Base-by-base conservation (phyloP, 495 filamentous ascomycete genomes). In the Penicillium verhagenii region DNA sequence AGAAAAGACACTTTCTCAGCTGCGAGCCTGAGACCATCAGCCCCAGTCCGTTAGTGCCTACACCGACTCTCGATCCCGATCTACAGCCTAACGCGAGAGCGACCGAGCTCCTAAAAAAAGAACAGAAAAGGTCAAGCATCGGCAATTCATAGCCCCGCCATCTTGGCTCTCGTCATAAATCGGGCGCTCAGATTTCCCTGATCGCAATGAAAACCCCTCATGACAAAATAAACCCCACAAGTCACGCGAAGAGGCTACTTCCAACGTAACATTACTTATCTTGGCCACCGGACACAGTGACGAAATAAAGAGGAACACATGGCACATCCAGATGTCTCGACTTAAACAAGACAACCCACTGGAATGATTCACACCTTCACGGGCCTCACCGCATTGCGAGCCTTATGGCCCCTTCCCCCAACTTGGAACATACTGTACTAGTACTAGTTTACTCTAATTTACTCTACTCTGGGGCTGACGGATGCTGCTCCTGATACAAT, bases 121-220 rank as follows among this genome's bases (percentile, higher is more conserved):
- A 20, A 6, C n/a, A 48, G 16, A 29, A 11, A 33, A 16, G 13
- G 20, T 16, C 5, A 29, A 14, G 26, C 47, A 14, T 45, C 47
- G 47, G 33, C 9, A 25, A 16, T n/a, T 37, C 29, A 35, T 14
- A 37, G 47, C 31, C 31, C 33, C 47, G 33, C 14, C 21, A 50
- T 50, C 47, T 50, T 37, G 47, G 47, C 47, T 16, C 47, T 50
- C 47, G 47, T 50, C 47, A 50, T 50, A 13, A 16, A 39, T 11
- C 31, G 33, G 38, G 16, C 18, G 28, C 25, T 48, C 16, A 2
- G 13, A 7, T 13, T 37, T 37, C 7, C 13, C 23, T 18, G 31
- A 35, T 25, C 31, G 35, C 18, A 13, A 26, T 18, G 23, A n/a
- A n/a, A n/a, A 28, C 23, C 40, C 42, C 42, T 45, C 42, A 26